Evolutionary conservation across 2,329 filamentous ascomycete genomes (phyloP).

Genomic region (Ceratocystiopsis minuta): DNA sequence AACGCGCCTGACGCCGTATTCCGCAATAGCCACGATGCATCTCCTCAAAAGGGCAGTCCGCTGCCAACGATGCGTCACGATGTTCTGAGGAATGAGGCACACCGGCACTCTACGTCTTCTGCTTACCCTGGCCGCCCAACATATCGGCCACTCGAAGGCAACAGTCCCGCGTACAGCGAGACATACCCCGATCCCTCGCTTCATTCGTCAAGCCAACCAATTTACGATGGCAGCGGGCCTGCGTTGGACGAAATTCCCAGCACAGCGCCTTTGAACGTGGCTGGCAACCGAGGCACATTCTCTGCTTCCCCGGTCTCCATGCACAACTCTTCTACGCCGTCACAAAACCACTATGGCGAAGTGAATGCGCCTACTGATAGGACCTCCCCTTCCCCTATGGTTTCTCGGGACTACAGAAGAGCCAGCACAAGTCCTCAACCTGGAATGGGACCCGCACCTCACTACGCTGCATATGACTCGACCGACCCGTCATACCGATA

Average conservation of each 20-base stretch:
- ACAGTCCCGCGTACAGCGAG: constrained; percentile 16
- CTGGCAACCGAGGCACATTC: constrained; percentile 16
- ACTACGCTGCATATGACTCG: constrained; percentile 10
- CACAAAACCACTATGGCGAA: constrained; percentile 2
- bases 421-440: constrained; percentile 2
- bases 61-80: constrained; percentile 37
- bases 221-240: no score
- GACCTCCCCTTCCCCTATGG: constrained; percentile 5
- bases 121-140: constrained; percentile 34
- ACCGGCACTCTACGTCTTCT: constrained; percentile 29
- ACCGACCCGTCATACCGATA: constrained; percentile 17
- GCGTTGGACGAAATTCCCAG: constrained; percentile 12
- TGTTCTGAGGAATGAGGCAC: constrained; percentile 37
- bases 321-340: constrained; percentile 10
- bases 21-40: constrained; percentile 22
- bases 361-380: neutral
- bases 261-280: constrained; percentile 28
- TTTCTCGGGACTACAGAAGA: neutral
- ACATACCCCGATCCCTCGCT: constrained; percentile 16
- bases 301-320: constrained; percentile 10
- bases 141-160: constrained; percentile 29
- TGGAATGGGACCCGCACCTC: neutral
- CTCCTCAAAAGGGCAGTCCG: constrained; percentile 23
- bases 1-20: constrained; percentile 21
- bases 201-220: constrained; percentile 16